These are phyloP conservation scores for Leccinum subrobustum DNA, from an alignment of 1,284 basidiomycete genomes.

Conservation along the genomic window DNA sequence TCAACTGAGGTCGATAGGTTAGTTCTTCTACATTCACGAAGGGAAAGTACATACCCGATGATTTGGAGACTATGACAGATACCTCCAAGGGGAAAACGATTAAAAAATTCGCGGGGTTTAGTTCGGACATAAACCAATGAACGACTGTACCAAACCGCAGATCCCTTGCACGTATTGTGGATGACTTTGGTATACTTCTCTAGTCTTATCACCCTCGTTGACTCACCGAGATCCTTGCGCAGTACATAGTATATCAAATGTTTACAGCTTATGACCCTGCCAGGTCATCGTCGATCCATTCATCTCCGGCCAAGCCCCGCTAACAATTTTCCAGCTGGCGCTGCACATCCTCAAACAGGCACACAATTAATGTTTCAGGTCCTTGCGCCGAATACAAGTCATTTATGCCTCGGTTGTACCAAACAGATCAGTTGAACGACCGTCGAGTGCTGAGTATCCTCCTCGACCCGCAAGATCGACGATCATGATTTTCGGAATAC, in stretches of 20 bases:
- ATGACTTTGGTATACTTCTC: background rate
- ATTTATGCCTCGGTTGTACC: background rate
- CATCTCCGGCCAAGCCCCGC: background rate
- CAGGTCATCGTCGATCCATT: background rate
- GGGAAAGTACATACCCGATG: background rate
- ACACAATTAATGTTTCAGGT: background rate
- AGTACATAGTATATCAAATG: background rate
- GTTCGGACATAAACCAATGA: background rate
- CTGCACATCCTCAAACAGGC: background rate
- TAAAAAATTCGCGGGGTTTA: background rate
- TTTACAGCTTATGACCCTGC: background rate
- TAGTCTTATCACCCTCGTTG: background rate
- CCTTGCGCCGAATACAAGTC: background rate
- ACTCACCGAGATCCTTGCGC: background rate
- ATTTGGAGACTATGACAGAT: background rate
- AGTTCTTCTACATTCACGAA: background rate
- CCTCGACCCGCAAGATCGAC: background rate
- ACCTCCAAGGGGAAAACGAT: background rate
- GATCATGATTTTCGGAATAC: background rate
- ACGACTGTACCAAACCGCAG: background rate
- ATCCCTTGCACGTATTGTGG: background rate
- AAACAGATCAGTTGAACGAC: background rate
- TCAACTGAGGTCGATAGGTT: background rate
- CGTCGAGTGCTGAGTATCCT: background rate
- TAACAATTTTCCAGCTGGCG: background rate